A percentile compares a stretch with the other conserved stretches of the same genome.
Evolutionary conservation across 2,329 filamentous ascomycete species (phyloP).

Genomic region (Coleophoma cylindrospora): DNA sequence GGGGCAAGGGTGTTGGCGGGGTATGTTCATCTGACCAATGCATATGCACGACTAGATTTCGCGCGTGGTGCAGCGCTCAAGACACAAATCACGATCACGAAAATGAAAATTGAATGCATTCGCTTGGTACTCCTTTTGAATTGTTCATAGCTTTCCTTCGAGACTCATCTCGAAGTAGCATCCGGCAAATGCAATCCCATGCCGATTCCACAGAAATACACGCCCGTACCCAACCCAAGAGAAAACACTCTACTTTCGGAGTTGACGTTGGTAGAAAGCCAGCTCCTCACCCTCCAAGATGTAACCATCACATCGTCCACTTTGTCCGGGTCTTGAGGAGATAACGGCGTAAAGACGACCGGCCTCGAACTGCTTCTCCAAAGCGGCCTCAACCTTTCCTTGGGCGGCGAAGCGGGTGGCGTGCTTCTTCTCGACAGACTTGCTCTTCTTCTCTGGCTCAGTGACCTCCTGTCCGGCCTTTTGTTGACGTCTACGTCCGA

Average conservation of each 20-base stretch:
- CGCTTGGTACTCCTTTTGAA: constrained; percentile 20
- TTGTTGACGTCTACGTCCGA: constrained; percentile 89
- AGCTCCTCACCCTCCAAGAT: constrained; percentile 99
- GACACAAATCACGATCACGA: background rate
- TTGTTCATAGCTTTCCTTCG: constrained; percentile 18
- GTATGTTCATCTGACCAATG: no score
- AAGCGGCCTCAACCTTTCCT: constrained; percentile 87
- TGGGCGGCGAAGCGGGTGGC: constrained; percentile 71
- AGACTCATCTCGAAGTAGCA: constrained; percentile 15
- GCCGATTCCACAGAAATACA: constrained; percentile 26
- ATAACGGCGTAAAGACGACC: constrained; percentile 95
- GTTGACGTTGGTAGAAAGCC: constrained; percentile 99
- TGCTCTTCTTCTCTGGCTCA: constrained; percentile 81
- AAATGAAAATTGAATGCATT: background rate
- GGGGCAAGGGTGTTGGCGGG: no score
- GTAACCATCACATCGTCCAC: constrained; percentile 94
- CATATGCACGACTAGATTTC: background rate
- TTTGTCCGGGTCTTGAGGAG: constrained; percentile 91
- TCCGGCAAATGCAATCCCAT: constrained; percentile 23
- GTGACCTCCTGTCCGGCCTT: constrained; percentile 47
- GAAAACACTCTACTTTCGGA: constrained; percentile 78
- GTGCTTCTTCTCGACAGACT: constrained; percentile 95
- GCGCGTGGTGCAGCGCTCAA: background rate
- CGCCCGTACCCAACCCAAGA: constrained; percentile 19
- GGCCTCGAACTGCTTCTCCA: constrained; percentile 99